These are phyloP conservation scores for Penicillium manginii DNA, from an alignment of 495 filamentous ascomycete species.

Conservation along the genomic window DNA sequence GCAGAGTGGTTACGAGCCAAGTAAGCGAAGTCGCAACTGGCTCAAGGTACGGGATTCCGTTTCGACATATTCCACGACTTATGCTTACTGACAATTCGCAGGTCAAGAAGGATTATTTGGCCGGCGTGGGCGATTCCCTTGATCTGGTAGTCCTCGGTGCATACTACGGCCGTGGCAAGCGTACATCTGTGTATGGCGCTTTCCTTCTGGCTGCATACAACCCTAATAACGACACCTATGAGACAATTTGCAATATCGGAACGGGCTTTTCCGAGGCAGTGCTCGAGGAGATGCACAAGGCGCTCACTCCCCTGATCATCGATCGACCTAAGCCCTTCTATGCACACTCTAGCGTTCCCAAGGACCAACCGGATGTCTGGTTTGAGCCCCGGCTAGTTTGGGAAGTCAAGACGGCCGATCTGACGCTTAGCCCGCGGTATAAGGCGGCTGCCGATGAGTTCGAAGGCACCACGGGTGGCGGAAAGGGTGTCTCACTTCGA, in stretches of 20 bases:
- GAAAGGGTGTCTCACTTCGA: constrained; percentile 84
- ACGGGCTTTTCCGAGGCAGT: constrained; percentile 92
- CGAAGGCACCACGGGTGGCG: constrained; percentile 57
- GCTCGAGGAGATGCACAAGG: constrained; percentile 77
- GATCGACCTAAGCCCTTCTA: constrained; percentile 95
- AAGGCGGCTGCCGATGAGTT: constrained; percentile 74
- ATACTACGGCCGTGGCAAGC: constrained; percentile 92
- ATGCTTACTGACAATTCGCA: constrained; percentile 26
- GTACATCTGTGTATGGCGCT: constrained; percentile 91
- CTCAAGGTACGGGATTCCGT: constrained; percentile 68
- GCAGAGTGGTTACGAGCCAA: constrained; percentile 92
- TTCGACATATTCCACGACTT: not conserved
- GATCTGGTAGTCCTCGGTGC: constrained; percentile 95
- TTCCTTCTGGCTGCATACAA: constrained; percentile 97
- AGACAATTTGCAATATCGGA: constrained; percentile 97
- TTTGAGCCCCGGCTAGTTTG: constrained; percentile 93
- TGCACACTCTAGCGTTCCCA: constrained; percentile 75
- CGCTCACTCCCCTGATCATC: constrained; percentile 73
- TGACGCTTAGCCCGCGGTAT: constrained; percentile 90
- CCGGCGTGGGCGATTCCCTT: constrained; percentile 90
- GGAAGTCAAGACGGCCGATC: constrained; percentile 96
- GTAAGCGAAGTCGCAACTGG: constrained; percentile 95
- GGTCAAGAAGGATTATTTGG: constrained; percentile 97
- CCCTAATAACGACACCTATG: constrained; percentile 72
- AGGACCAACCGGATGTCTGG: constrained; percentile 98